Conservation (phyloP, 768 basidiomycete genomes). For the Leccinum subtestaceum region DNA sequence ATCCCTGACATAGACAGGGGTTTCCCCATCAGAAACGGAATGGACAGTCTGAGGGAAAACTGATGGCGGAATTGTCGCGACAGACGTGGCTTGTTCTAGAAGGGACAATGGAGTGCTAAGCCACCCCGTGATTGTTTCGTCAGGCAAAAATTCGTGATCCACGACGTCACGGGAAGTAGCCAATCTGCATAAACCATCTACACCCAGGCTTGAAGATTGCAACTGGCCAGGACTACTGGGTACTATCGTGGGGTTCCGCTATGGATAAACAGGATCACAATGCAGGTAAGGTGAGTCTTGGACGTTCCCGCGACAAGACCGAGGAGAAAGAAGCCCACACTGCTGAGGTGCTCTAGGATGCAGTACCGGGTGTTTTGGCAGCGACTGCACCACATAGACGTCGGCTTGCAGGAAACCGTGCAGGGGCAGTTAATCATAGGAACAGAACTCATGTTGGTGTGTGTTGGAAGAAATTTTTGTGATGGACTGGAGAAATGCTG, state of each 20-base stretch:
- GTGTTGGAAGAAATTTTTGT: too few species aligned
- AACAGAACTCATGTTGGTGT: conserved; percentile 22
- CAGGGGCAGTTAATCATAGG: conserved; percentile 73
- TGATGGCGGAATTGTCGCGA: not conserved
- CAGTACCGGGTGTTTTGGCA: conserved; percentile 85
- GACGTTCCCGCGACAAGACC: conserved; percentile 16
- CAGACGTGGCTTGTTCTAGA: not conserved
- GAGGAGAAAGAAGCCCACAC: conserved; percentile 40
- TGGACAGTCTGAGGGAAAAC: not conserved
- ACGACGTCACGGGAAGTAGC: too few species aligned
- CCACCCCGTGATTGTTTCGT: not conserved
- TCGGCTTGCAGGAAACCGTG: conserved; percentile 65
- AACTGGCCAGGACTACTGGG: too few species aligned
- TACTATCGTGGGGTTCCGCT: too few species aligned
- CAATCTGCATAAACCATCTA: too few species aligned
- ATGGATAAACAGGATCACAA: too few species aligned
- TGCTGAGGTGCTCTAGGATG: conserved; percentile 69
- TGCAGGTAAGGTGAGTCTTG: too few species aligned
- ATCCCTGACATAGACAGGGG: too few species aligned
- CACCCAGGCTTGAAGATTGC: too few species aligned
- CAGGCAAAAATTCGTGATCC: too few species aligned
- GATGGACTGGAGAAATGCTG: too few species aligned
- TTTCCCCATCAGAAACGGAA: not conserved
- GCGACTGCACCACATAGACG: conserved; percentile 86
- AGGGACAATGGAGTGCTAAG: not conserved